Base-by-base conservation (phyloP, 2,329 filamentous ascomycete species). In the Byssothecium circinans region DNA sequence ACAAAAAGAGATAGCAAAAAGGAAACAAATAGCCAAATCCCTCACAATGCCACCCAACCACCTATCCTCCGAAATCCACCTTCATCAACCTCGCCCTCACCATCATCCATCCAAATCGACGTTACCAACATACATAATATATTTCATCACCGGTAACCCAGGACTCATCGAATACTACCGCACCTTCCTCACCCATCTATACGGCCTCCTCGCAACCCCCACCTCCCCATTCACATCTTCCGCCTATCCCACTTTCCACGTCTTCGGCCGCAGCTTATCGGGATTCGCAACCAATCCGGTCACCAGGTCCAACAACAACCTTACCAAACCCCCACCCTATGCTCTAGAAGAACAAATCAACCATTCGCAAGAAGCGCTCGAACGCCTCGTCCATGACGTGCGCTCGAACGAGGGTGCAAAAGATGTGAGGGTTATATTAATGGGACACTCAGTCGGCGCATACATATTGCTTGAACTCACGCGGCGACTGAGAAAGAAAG, bases 61-160 rank as follows among this genome's bases (percentile, higher is more conserved):
- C 8, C 22, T 10, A 5, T 25, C 23, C 10, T 25, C 23, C 19
- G 36, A 39, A 17, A 64, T 67, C 7, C 50, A 65, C 44, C 57
- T 67, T 8, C 54, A 50, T n/a, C n/a, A n/a, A n/a, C n/a, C 27
- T 53, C 58, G 0, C 60, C 61, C 10, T 50, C 54, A 22, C 49
- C 58, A 0, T 54, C 53, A 3, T 52, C 55, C 23, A 46, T 15
- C 17, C 17, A 22, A n/a, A 39, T 8, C 20, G 8, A 11, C 8
- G 2, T 15, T 4, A 32, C 23, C 11, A 32, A 64, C 57, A 34
- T 71, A 74, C 50, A 79, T 91, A 41, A 73, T 91, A 56, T 90
- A 84, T 73, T 86, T 89, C 69, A 78, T 92, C 33, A 82, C 86
- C 22, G 88, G 88, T 17, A 92, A 92, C 56, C 88, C 88, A 4